Base-by-base conservation (phyloP, 2,329 filamentous ascomycete species). In the Colletotrichum viniferum region DNA sequence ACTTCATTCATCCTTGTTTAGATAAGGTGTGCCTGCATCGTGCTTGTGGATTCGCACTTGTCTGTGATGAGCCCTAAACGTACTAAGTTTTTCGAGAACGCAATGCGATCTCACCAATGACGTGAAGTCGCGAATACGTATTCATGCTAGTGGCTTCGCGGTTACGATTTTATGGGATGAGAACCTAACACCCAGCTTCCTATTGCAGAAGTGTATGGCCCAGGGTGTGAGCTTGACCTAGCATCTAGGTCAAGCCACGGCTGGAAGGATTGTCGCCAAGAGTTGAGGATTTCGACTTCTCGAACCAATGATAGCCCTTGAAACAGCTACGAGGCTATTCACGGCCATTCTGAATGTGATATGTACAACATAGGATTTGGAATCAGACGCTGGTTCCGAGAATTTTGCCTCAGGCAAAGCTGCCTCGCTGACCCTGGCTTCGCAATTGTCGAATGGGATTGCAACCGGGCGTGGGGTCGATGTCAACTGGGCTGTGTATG, bases 191-290 rank as follows among this genome's bases (percentile, higher is more conserved):
- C 5, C 38, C 38, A 48, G 38, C 38, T 48, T 48, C 38, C 38
- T 48, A 48, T 48, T 48, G 38, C 38, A 48, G 38, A 48, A 48
- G 18, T 48, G 9, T 48, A n/a, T 48, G 38, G 7, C 55, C 55
- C 26, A 28, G 55, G 55, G 55, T 58, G 21, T 24, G 21, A 28
- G 26, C 24, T 58, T 14, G 21, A 14, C 10, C 26, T 18, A 58
- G 14, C 24, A 58, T 24, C 56, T 69, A 32, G 62, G n/a, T 58
- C 24, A 28, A 71, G 13, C 26, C n/a, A 34, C 34, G 32, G 18
- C 24, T 58, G 21, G 58, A 71, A 73, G 71, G 71, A 73, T 73
- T 52, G 18, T 8, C 30, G 66, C 71, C 55, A 73, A 73, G 70
- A 63, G 24, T 28, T 58, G 21, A 56, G n/a, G n/a, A 26, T 24